Evolutionary conservation across 148 eudicot species (phyloP).

Genomic region (Vaccinium macrocarpon): DNA sequence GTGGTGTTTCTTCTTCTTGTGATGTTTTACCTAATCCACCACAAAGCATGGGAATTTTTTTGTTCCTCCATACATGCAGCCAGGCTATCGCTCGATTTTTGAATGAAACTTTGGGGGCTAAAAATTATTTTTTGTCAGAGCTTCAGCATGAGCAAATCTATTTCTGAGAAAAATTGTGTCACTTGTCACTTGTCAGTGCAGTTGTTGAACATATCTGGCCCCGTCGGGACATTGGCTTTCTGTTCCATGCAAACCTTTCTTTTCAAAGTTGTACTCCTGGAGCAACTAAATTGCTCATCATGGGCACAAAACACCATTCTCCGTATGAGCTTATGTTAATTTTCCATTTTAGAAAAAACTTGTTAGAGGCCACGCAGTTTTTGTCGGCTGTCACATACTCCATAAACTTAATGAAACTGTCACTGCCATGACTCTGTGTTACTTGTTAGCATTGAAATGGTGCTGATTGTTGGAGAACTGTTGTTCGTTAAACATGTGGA

Average conservation of each 20-base stretch:
- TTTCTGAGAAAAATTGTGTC: neutral
- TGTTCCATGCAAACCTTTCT: too few relatives aligned
- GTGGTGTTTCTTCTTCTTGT: conserved; percentile 10
- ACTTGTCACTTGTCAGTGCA: neutral
- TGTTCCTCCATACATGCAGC: neutral
- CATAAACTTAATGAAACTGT: neutral
- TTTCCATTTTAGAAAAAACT: neutral
- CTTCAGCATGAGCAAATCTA: neutral
- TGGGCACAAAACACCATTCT: conserved; percentile 3
- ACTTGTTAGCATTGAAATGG: conserved; percentile 7
- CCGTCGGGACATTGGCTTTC: too few relatives aligned
- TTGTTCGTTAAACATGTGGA: neutral
- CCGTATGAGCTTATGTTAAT: neutral
- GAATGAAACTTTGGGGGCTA: neutral
- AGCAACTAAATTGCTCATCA: neutral
- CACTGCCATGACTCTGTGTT: neutral
- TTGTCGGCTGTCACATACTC: neutral
- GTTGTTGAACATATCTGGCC: neutral
- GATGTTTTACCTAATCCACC: neutral
- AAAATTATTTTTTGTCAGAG: neutral
- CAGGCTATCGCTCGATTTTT: neutral
- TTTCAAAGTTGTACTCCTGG: neutral
- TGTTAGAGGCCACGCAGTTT: neutral
- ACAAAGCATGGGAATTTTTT: too few relatives aligned
- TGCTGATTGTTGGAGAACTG: neutral